Conservation (phyloP, 2,329 filamentous ascomycete genomes). For the Diaporthe helianthi region DNA sequence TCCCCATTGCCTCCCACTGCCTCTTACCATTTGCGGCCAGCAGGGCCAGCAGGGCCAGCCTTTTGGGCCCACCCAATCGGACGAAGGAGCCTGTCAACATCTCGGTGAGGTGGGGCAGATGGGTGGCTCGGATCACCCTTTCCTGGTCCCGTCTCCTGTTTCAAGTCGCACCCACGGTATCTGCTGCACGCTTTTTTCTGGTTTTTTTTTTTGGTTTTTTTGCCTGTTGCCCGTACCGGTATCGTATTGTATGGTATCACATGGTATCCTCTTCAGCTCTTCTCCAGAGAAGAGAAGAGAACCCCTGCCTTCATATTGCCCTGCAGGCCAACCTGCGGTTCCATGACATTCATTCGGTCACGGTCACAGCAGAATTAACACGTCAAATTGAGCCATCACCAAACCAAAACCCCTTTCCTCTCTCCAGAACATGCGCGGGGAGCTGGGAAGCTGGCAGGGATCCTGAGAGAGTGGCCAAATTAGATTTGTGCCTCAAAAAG, state of each 20-base stretch:
- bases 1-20: neutral
- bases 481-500: conserved; percentile 26
- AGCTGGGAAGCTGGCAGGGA: conserved; percentile 6
- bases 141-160: conserved; percentile 31
- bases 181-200: neutral
- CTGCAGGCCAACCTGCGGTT: neutral
- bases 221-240: conserved; percentile 1
- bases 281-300: neutral
- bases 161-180: conserved; percentile 22
- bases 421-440: conserved; percentile 2
- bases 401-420: neutral
- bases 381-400: neutral
- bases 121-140: conserved; percentile 25
- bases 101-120: conserved; percentile 9
- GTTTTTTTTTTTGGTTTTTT: no score
- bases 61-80: conserved; percentile 20
- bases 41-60: neutral
- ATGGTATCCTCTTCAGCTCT: no score
- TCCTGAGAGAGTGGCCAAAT: neutral
- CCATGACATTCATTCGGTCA: neutral
- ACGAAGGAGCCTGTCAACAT: conserved; percentile 25
- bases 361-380: neutral
- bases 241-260: conserved; percentile 13
- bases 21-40: conserved; percentile 7
- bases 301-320: neutral